Base-by-base conservation (phyloP, 257 asterid species). In the Henckelia pumila region DNA sequence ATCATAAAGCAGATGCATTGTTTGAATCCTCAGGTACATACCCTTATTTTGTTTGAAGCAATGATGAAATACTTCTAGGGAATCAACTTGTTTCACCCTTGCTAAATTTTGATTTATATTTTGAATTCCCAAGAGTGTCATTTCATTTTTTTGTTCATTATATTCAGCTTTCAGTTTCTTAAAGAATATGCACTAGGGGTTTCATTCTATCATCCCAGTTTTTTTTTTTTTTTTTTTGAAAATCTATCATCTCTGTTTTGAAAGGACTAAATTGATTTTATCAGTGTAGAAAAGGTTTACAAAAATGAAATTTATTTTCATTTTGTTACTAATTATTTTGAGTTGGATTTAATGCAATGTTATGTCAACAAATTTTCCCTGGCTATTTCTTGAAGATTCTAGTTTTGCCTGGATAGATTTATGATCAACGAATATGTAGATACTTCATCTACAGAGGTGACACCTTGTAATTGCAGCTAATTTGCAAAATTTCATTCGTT, bases 21-120 rank as follows among this genome's bases (percentile, higher is more conserved):
- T 63, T 70, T 93, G 72, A 93, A 85, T 81, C 99, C 99, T 59
- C 99, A 93, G 98, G 98, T 92, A 79, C 40, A 71, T 30, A 69
- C 19, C 68, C 66, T 68, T 74, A 30, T 55, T 26, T 33, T 17
- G n/a, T n/a, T n/a, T n/a, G n/a, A n/a, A n/a, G n/a, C n/a, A n/a
- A n/a, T 19, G 53, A 59, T 62, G 24, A 44, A 21, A 62, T n/a
- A 61, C 22, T 37, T 69, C 66, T 10, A 28, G 53, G 58, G n/a
- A 29, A 17, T 20, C 56, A 57, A 59, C 23, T 37, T 7, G 25
- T 71, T 49, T 26, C 25, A 52, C 52, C 24, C 44, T 25, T 53
- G n/a, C 68, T 63, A 44, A n/a, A n/a, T n/a, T n/a, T n/a, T n/a
- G n/a, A n/a, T n/a, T n/a, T n/a, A n/a, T n/a, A n/a, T n/a, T n/a